These are phyloP conservation scores for Camelina sativa DNA, from an alignment of 345 rosid species.

Conservation along the genomic window DNA sequence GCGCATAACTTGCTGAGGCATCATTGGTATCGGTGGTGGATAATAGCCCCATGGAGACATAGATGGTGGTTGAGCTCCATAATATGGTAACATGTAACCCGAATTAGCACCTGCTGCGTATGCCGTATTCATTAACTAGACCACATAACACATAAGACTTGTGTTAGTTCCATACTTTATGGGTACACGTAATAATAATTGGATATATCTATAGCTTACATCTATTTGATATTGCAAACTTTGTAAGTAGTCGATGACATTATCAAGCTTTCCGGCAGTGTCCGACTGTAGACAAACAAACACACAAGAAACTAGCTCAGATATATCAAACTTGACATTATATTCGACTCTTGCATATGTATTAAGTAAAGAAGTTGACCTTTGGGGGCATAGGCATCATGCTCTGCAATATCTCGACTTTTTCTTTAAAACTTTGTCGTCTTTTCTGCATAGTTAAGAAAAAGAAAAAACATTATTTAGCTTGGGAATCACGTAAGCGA, in stretches of 20 bases:
- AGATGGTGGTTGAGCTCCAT: slow-evolving; percentile 32
- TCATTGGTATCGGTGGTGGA: slow-evolving; percentile 13
- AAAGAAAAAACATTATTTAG: not conserved
- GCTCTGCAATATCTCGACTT: slow-evolving; percentile 30
- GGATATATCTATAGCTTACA: not conserved
- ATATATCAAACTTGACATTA: not conserved
- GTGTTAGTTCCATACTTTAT: no score
- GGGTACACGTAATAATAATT: not conserved
- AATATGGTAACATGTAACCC: slow-evolving; percentile 14
- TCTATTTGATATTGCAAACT: slow-evolving; percentile 7
- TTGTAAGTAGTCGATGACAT: slow-evolving; percentile 10
- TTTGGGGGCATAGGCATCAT: slow-evolving; percentile 18
- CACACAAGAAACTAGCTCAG: no score
- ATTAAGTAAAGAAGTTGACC: slow-evolving; percentile 16
- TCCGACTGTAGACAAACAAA: slow-evolving; percentile 13
- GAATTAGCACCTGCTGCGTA: not conserved
- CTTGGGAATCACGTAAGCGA: slow-evolving; percentile 15
- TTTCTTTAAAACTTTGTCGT: slow-evolving; percentile 25
- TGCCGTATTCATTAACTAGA: slow-evolving; percentile 22
- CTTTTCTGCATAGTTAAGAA: slow-evolving; percentile 30
- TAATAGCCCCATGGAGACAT: slow-evolving; percentile 32
- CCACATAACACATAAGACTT: slow-evolving; percentile 3
- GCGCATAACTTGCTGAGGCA: slow-evolving; percentile 21
- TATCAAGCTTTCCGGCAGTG: slow-evolving; percentile 30
- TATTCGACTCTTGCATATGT: not conserved